Percentiles rank a stretch among this genome's conserved stretches.
These are phyloP conservation scores for Microascus cirrosus DNA, from an alignment of 2,329 filamentous ascomycete species.

Conservation along the genomic window DNA sequence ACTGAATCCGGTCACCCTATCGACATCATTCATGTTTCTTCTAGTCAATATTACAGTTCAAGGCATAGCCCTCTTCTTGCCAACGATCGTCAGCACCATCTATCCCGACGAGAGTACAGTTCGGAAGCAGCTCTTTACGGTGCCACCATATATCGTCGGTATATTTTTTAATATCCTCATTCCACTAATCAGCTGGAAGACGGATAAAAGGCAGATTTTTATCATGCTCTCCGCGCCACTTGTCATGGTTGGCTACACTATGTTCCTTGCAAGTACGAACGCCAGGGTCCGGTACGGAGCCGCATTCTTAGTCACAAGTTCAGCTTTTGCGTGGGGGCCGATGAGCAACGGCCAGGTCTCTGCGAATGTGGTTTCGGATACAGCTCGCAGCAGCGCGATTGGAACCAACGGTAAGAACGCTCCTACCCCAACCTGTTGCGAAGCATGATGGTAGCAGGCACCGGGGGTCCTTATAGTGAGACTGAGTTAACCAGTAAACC, in stretches of 20 bases:
- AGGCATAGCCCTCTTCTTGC: slow-evolving; percentile 31
- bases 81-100: slow-evolving; percentile 13
- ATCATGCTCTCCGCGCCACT: slow-evolving; percentile 9
- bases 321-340: slow-evolving; percentile 48
- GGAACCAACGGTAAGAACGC: slow-evolving; percentile 33
- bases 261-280: slow-evolving; percentile 21
- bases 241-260: slow-evolving; percentile 29
- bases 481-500: not conserved
- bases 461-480: not conserved
- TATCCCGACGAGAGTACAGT: slow-evolving; percentile 17
- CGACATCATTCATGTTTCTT: slow-evolving; percentile 10
- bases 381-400: slow-evolving; percentile 49
- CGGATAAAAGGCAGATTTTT: slow-evolving; percentile 9
- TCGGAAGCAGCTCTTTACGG: slow-evolving; percentile 15
- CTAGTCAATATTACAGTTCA: slow-evolving; percentile 9
- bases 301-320: slow-evolving; percentile 34
- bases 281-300: slow-evolving; percentile 34
- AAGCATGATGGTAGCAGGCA: not conserved
- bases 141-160: slow-evolving; percentile 13
- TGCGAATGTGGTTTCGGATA: slow-evolving; percentile 55
- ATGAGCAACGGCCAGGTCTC: slow-evolving; percentile 52
- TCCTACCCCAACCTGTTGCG: too few relatives aligned
- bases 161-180: slow-evolving; percentile 8
- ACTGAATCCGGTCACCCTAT: slow-evolving; percentile 23
- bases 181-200: slow-evolving; percentile 9